A percentile compares a stretch with the other conserved stretches of the same genome.
Evolutionary conservation across 75 land plant genomes (phyloP).

Genomic region (Ceratopteris richardii): DNA sequence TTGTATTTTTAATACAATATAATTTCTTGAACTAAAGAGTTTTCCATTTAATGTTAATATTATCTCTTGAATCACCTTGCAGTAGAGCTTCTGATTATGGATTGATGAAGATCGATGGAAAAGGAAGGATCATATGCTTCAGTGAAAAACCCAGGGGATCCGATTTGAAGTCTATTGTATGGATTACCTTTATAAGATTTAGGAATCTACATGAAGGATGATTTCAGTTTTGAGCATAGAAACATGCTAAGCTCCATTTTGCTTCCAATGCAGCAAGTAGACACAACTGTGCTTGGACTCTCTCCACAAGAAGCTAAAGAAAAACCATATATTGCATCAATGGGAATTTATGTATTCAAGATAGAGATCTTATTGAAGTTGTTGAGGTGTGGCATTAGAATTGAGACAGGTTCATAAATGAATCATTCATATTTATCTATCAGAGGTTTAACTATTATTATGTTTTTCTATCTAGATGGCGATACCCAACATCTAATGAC

Average conservation of each 20-base stretch:
- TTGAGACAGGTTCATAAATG: too few relatives aligned
- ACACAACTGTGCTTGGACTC: constrained; percentile 64
- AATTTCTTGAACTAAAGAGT: too few relatives aligned
- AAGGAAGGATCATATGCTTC: constrained; percentile 57
- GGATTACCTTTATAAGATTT: too few relatives aligned
- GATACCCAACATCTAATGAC: constrained; percentile 47
- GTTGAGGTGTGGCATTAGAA: constrained; percentile 26
- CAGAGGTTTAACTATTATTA: not conserved
- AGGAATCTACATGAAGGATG: too few relatives aligned
- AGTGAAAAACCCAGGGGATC: constrained; percentile 77
- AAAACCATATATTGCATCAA: constrained; percentile 85
- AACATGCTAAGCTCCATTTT: too few relatives aligned
- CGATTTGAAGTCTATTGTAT: constrained; percentile 70
- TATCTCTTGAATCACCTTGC: too few relatives aligned
- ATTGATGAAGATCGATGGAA: constrained; percentile 70
- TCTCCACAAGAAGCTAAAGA: constrained; percentile 54
- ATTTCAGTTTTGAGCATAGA: too few relatives aligned
- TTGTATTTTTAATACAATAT: too few relatives aligned
- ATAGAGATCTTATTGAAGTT: constrained; percentile 67
- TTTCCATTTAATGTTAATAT: too few relatives aligned
- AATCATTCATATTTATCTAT: too few relatives aligned
- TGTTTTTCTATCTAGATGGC: constrained; percentile 19
- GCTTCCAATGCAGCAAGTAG: constrained; percentile 60
- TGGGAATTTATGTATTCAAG: constrained; percentile 87
- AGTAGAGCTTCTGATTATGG: constrained; percentile 98